Percentiles rank a stretch among this genome's conserved stretches.
phyloP scores from a whole-genome alignment of 1,284 basidiomycete genomes.

The Mycena citricolor region DNA sequence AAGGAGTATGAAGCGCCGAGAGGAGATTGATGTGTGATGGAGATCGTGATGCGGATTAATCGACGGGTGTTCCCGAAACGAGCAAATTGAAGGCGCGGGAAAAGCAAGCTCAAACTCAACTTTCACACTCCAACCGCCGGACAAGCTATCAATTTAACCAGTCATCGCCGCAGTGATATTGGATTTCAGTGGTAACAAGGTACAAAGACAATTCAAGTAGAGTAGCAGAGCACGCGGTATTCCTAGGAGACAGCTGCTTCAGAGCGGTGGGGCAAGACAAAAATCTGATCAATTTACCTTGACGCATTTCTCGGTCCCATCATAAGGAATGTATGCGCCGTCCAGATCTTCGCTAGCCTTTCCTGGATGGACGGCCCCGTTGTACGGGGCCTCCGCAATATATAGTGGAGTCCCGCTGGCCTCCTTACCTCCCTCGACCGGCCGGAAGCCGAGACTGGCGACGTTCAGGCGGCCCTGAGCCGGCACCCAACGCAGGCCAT shows the following conservation, averaged over 20 bases:
- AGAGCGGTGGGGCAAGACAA: background rate
- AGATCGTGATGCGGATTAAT: too few relatives aligned
- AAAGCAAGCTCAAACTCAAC: too few relatives aligned
- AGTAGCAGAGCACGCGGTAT: constrained; percentile 23
- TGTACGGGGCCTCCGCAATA: constrained; percentile 56
- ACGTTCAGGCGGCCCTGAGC: constrained; percentile 46
- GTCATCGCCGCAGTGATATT: too few relatives aligned
- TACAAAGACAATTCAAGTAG: too few relatives aligned
- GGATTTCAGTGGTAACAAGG: too few relatives aligned
- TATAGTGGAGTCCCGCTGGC: constrained; percentile 59
- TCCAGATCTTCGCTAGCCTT: constrained; percentile 59
- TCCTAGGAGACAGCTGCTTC: constrained; percentile 2
- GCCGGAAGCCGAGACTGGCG: constrained; percentile 41
- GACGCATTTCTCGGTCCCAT: constrained; percentile 47
- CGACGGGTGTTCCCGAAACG: too few relatives aligned
- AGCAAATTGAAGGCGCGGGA: too few relatives aligned
- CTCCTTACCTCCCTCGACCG: constrained; percentile 70
- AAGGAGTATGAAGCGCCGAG: too few relatives aligned
- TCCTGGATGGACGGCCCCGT: constrained; percentile 57
- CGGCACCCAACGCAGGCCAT: constrained; percentile 59
- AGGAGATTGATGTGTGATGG: too few relatives aligned
- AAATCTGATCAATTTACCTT: constrained; percentile 33
- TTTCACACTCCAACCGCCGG: too few relatives aligned
- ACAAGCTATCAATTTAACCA: too few relatives aligned
- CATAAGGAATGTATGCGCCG: constrained; percentile 56